A percentile compares a stretch with the other conserved stretches of the same genome.
These are phyloP conservation scores for Geranium brycei DNA, from an alignment of 345 rosid species.

Conservation along the genomic window DNA sequence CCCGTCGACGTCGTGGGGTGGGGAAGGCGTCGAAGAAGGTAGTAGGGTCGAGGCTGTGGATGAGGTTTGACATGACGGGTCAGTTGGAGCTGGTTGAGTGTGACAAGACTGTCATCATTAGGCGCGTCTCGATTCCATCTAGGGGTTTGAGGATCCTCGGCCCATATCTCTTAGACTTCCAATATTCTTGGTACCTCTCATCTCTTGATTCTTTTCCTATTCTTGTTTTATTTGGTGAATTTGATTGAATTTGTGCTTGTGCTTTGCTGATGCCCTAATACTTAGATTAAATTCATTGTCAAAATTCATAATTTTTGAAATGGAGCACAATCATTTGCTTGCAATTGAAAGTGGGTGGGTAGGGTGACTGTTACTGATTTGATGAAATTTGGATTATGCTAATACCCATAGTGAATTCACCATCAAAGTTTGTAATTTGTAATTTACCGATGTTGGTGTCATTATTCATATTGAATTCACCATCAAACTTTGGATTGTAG, in stretches of 20 bases:
- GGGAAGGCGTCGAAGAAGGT: conserved; percentile 76
- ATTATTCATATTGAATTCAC: neutral
- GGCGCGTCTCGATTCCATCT: conserved; percentile 65
- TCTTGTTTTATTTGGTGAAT: neutral
- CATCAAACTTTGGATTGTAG: neutral
- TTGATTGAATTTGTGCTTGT: neutral
- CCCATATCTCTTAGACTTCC: conserved; percentile 87
- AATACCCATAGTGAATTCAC: neutral
- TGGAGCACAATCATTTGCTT: no score
- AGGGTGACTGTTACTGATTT: no score
- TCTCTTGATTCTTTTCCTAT: neutral
- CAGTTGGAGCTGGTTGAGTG: conserved; percentile 69
- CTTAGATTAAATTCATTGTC: no score
- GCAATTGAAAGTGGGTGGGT: no score
- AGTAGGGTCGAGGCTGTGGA: conserved; percentile 83
- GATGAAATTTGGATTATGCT: no score
- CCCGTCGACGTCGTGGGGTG: conserved; percentile 14
- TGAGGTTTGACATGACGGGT: conserved; percentile 73
- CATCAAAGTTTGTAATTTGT: neutral
- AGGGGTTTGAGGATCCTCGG: conserved; percentile 87
- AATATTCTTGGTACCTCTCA: conserved; percentile 57
- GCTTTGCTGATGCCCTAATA: neutral
- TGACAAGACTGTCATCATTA: conserved; percentile 65
- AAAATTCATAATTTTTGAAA: no score
- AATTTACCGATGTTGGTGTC: no score